Evolutionary conservation across 2,329 filamentous ascomycete species (phyloP), one percentile per base, ranked within the genome.

Genomic region (Aspergillus pseudoterreus): DNA sequence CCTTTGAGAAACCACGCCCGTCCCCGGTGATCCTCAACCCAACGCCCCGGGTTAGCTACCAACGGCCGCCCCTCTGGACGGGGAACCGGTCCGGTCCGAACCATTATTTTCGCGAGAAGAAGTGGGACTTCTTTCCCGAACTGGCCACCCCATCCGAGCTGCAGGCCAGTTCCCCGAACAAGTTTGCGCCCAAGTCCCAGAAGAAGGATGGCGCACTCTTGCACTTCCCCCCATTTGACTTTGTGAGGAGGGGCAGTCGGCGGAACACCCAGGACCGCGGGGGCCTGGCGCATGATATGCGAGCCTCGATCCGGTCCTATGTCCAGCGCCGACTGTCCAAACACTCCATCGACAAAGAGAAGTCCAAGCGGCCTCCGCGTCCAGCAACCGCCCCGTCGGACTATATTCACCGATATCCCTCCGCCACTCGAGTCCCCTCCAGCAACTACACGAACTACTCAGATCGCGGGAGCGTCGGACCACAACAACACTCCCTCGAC

Each of bases 91-190:
- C 54, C 3, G 65, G 63, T 17, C 58, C 63, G 4, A 68, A 65
- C 49, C 68, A 69, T 53, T 72, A 71, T 43, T 72, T 72, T 43
- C 63, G 69, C 6, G 69, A 72, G 43, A 72, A 72, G 57, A 72
- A 71, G 53, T 72, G 67, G 68, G 68, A 72, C 54, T 70, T 71
- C 55, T 72, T 72, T 51, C 70, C 70, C 1, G 70, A 72, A 51
- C 45, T 72, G 30, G 70, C 67, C 0, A 63, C 64, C 0, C 65
- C 67, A 3, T 63, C 65, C 4, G 53, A 60, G n/a, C 8, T 62
- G 4, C 61, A 55, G 41, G 12, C 55, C 44, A 36, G 47, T 15
- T 39, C 60, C 46, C 51, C 51, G 1, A 42, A 42, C 55, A 14
- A 55, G 43, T 33, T 55, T 45, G 39, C 51, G 35, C 6, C 45